These are phyloP conservation scores for Thyridium curvatum DNA, from an alignment of 2,329 filamentous ascomycete species.

Conservation along the genomic window DNA sequence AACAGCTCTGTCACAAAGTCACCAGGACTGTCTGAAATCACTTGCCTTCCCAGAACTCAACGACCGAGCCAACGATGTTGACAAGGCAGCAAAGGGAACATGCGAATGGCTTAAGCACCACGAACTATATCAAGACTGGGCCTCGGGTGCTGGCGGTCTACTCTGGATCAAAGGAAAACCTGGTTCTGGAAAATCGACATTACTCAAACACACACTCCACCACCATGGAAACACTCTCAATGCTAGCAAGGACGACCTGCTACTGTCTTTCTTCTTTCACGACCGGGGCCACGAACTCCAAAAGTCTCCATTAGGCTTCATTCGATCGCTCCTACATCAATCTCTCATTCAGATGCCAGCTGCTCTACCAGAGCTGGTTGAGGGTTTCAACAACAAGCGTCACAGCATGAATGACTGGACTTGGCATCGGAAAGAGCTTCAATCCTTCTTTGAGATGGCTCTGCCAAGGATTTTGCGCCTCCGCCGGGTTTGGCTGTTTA, in stretches of 20 bases:
- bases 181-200: conserved; percentile 20
- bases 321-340: conserved; percentile 24
- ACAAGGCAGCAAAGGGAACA: conserved; percentile 14
- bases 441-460: conserved; percentile 9
- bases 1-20: no score
- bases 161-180: conserved; percentile 34
- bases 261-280: conserved; percentile 29
- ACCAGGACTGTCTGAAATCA: conserved; percentile 17
- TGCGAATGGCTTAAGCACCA: conserved; percentile 23
- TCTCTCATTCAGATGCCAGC: conserved; percentile 16
- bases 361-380: conserved; percentile 9
- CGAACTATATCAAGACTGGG: conserved; percentile 8
- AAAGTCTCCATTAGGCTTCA: conserved; percentile 22
- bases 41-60: conserved; percentile 22
- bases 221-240: no score
- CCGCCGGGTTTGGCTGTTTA: conserved; percentile 17
- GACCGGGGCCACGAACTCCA: conserved; percentile 22
- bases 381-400: background rate
- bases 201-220: conserved; percentile 23
- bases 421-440: conserved; percentile 18
- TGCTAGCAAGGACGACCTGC: background rate
- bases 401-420: conserved; percentile 12
- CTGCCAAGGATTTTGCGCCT: conserved; percentile 13
- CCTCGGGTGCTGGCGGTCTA: conserved; percentile 9
- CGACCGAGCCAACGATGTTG: conserved; percentile 11